Base-by-base conservation (phyloP, 202 grass and related monocot species). In the Panicum hallii region DNA sequence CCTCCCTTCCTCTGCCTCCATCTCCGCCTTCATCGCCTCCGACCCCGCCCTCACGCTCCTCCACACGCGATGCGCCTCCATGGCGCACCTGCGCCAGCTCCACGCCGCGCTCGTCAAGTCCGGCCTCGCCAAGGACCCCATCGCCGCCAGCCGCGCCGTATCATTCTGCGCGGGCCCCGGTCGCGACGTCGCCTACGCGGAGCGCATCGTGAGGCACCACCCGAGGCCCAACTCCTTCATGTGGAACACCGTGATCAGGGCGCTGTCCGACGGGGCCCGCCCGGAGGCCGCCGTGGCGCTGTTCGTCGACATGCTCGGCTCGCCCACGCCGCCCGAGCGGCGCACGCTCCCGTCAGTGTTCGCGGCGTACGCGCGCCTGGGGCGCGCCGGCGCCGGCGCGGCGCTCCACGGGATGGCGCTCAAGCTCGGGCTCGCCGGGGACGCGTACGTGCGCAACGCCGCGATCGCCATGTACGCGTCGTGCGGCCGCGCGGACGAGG, bases 361-460 rank as follows among this genome's bases (percentile, higher is more conserved):
- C 47, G 48, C 72, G 1, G 75, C 83, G 5, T 94, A 74, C 81
- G 87, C 86, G 61, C 86, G 85, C 44, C 82, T 94, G 17, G 90
- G 88, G 6, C 76, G 17, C 12, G 80, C 26, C 26, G 23, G 10
- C 58, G 42, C 43, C 43, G 90, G 92, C 16, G 72, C 65, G 42
- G 90, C 85, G 86, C 84, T 97, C 63, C 92, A 97, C 77, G 90
- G 83, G 63, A 92, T 94, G 94, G 89, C 72, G 80, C 23, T 94
- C 9, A 97, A 94, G 86, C 92, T 97, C 40, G 92, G 90, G 5
- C 67, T 92, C 72, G 88, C 77, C 1, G 73, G 83, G 5, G 90
- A 94, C 60, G 30, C 79, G 10, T 94, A 92, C 36, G 70, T 92
- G 17, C 88, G 90, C 81, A 97, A 94, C 83, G 82, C 92, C 67